Evolutionary conservation across 1,139 yeast genomes (phyloP), one percentile per base, ranked within the genome.

Genomic region (Sugiyamaella castrensis): DNA sequence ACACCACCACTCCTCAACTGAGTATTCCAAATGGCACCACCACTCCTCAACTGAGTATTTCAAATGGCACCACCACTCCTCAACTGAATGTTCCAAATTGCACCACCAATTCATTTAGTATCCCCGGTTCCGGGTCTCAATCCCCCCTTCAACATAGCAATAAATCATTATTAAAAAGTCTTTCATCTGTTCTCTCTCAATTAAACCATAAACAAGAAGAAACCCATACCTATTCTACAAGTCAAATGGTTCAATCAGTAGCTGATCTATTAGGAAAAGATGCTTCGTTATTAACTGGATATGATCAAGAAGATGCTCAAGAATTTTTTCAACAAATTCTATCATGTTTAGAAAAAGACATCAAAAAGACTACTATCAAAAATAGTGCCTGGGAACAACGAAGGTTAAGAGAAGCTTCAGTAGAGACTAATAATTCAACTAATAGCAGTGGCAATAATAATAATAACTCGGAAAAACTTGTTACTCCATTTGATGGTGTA

Each of bases 241-340:
- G 74, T 52, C 75, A 75, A 15, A 70, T 88, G 43, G 70, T 87
- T 53, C 80, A 78, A 61, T 79, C 81, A 15, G 82, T 88, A 84
- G 83, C 87, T 2, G 84, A 84, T 61, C 85, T 91, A 0, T 91
- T 95, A 76, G 88, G 56, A 80, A 81, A 44, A 91, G 95, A 1
- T 87, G 87, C 63, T 87, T 86, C 60, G 10, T 76, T 88, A 55
- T 81, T 88, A 61, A 69, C 82, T 42, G 92, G 96, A 1, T 87
- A 87, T 62, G 88, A 86, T 60, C 97, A 88, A 67, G 96, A 88
- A 66, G 97, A 88, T 68, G 96, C 96, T 0, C 96, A 89, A 67
- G 97, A 88, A 65, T 88, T 88, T 61, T 88, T 88, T 69, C 96
- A 88, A 65, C 79, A 86, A 54, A 77, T 88, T 4, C 75, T 88